Percentiles rank a stretch among this genome's conserved stretches.
Evolutionary conservation across 495 filamentous ascomycete species (phyloP).

Genomic region (Aspergillus bertholletiae): DNA sequence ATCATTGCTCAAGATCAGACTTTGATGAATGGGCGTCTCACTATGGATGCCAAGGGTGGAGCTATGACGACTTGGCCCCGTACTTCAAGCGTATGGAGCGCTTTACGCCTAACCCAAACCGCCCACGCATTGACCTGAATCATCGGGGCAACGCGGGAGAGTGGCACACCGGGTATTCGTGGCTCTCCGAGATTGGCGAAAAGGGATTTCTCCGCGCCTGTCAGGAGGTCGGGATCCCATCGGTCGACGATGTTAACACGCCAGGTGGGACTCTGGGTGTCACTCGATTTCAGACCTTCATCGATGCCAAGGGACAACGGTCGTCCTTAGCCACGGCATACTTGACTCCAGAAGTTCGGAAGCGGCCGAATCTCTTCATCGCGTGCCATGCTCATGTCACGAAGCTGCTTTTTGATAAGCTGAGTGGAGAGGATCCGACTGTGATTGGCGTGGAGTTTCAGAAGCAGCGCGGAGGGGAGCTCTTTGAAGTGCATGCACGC

Average conservation of each 20-base stretch:
- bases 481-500: conserved; percentile 22
- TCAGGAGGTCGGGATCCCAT: conserved; percentile 14
- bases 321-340: conserved; percentile 21
- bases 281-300: conserved; percentile 20
- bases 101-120: conserved; percentile 15
- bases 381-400: conserved; percentile 17
- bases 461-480: conserved; percentile 10
- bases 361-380: conserved; percentile 18
- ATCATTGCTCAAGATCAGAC: conserved; percentile 18
- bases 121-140: conserved; percentile 12
- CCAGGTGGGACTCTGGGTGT: conserved; percentile 12
- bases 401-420: conserved; percentile 14
- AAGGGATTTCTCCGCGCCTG: conserved; percentile 21
- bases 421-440: conserved; percentile 3
- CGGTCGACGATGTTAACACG: conserved; percentile 15
- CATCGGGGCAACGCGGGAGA: conserved; percentile 11
- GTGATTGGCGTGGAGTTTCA: conserved; percentile 21
- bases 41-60: conserved; percentile 21
- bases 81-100: conserved; percentile 18
- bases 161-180: conserved; percentile 20
- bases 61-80: conserved; percentile 13
- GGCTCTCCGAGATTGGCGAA: conserved; percentile 19
- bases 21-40: conserved; percentile 17
- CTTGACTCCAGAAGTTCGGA: conserved; percentile 10
- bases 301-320: conserved; percentile 20